Conservation (phyloP, 2,329 filamentous ascomycete species). For the Metarhizium robertsii region DNA sequence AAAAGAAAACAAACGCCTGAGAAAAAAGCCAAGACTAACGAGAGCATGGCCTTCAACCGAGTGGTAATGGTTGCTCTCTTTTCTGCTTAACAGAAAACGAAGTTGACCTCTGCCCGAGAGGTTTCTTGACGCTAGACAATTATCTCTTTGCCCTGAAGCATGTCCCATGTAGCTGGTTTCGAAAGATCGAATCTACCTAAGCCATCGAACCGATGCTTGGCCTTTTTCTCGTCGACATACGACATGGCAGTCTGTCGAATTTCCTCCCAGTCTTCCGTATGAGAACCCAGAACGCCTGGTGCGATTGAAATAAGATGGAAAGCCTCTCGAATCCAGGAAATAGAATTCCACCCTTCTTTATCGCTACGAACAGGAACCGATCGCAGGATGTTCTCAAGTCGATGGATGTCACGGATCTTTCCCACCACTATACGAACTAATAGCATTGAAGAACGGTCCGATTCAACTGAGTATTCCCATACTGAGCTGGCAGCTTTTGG, state of each 20-base stretch:
- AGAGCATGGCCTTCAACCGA: neutral
- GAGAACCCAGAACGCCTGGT: slow-evolving; percentile 1
- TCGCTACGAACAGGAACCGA: slow-evolving; percentile 3
- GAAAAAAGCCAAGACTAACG: neutral
- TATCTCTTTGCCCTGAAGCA: slow-evolving; percentile 4
- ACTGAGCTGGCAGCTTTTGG: slow-evolving; percentile 1
- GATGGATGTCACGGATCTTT: slow-evolving; percentile 3
- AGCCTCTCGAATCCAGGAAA: slow-evolving; percentile 7
- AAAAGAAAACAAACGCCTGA: neutral
- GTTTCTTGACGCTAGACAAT: neutral
- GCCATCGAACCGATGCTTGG: slow-evolving; percentile 6
- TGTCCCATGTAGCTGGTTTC: slow-evolving; percentile 7
- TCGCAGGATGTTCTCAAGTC: slow-evolving; percentile 4
- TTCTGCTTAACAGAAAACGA: neutral
- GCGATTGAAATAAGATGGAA: slow-evolving; percentile 2
- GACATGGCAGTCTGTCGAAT: slow-evolving; percentile 7
- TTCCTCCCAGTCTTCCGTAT: slow-evolving; percentile 2
- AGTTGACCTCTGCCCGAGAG: neutral
- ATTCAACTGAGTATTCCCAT: slow-evolving; percentile 6
- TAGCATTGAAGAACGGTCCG: slow-evolving; percentile 4
- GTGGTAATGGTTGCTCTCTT: too few species aligned
- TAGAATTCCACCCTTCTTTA: slow-evolving; percentile 5
- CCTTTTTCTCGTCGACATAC: slow-evolving; percentile 7
- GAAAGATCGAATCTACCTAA: slow-evolving; percentile 4
- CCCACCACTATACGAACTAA: slow-evolving; percentile 4